phyloP scores from a whole-genome alignment of 2,329 filamentous ascomycete genomes.

The Phaeophleospora eucalypticola region DNA sequence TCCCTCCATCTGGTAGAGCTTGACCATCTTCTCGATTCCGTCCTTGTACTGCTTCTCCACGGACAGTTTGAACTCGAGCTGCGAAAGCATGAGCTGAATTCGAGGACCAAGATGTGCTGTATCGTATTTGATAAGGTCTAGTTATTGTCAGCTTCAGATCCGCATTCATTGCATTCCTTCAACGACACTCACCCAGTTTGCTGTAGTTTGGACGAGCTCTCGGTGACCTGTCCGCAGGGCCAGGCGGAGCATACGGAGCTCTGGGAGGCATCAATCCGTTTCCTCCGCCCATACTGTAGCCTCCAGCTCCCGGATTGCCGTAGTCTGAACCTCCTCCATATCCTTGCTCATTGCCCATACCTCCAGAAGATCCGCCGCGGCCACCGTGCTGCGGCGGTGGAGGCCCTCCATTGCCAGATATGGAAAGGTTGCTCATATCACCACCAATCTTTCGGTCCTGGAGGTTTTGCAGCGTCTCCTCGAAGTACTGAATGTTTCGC shows the following conservation, averaged over 20 bases:
- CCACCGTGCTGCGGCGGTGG: slow-evolving; percentile 31
- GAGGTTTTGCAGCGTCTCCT: slow-evolving; percentile 84
- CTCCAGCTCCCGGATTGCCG: slow-evolving; percentile 50
- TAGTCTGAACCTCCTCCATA: slow-evolving; percentile 57
- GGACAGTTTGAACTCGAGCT: slow-evolving; percentile 97
- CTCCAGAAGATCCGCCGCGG: slow-evolving; percentile 48
- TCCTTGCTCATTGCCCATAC: slow-evolving; percentile 43
- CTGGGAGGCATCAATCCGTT: slow-evolving; percentile 74
- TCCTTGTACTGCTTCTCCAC: slow-evolving; percentile 99
- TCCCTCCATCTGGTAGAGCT: slow-evolving; percentile 93
- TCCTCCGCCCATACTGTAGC: slow-evolving; percentile 59
- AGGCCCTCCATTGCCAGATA: slow-evolving; percentile 48
- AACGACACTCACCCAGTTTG: slow-evolving; percentile 72
- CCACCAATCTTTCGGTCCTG: slow-evolving; percentile 73
- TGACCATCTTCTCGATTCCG: slow-evolving; percentile 98
- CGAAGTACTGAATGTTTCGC: slow-evolving; percentile 91
- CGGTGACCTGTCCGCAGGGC: slow-evolving; percentile 62
- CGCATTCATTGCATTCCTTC: not conserved
- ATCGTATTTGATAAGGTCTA: slow-evolving; percentile 98
- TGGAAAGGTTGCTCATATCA: slow-evolving; percentile 62
- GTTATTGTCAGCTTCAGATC: slow-evolving; percentile 14
- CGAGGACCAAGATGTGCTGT: slow-evolving; percentile 91
- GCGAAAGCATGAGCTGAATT: slow-evolving; percentile 98
- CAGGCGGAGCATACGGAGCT: slow-evolving; percentile 72
- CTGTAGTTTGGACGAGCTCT: slow-evolving; percentile 86